Evolutionary conservation across 352 stramenopile genomes (phyloP).

Genomic region (Phytophthora ohioensis): DNA sequence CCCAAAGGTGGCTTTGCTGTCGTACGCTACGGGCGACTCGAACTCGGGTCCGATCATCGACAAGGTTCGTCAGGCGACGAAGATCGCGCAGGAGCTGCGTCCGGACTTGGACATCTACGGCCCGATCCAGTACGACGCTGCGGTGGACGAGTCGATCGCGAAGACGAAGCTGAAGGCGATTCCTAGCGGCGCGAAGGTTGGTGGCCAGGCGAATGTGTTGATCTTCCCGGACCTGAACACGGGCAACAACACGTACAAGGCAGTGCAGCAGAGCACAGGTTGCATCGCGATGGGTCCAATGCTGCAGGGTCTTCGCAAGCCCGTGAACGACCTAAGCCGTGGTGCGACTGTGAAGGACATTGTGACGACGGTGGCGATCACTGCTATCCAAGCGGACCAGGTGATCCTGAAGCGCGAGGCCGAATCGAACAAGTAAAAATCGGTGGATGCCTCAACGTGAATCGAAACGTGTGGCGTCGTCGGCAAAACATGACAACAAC

Average conservation of each 20-base stretch:
- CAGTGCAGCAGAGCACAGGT: constrained; percentile 81
- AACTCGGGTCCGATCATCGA: constrained; percentile 86
- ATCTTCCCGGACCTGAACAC: constrained; percentile 91
- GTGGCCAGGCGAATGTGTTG: constrained; percentile 84
- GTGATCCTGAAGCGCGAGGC: constrained; percentile 47
- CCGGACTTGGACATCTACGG: constrained; percentile 86
- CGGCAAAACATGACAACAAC: constrained; percentile 3
- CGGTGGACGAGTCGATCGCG: constrained; percentile 78
- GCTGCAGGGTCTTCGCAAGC: constrained; percentile 88
- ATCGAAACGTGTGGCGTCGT: constrained; percentile 6
- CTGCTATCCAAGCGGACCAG: constrained; percentile 88
- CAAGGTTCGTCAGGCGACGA: constrained; percentile 85
- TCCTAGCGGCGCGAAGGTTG: constrained; percentile 65
- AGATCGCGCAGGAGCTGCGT: constrained; percentile 69
- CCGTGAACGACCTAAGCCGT: constrained; percentile 91
- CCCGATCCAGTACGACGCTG: constrained; percentile 90
- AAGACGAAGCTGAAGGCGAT: constrained; percentile 84
- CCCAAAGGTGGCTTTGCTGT: constrained; percentile 84
- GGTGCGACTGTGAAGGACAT: constrained; percentile 91
- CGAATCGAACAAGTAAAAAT: background rate
- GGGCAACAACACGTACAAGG: constrained; percentile 93
- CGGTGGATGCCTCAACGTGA: constrained; percentile 5
- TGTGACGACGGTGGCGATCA: constrained; percentile 91
- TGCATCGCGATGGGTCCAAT: constrained; percentile 89
- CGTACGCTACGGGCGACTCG: constrained; percentile 85